phyloP scores from a whole-genome alignment of 23 red algal genomes.

The Gracilaria gracilis region DNA sequence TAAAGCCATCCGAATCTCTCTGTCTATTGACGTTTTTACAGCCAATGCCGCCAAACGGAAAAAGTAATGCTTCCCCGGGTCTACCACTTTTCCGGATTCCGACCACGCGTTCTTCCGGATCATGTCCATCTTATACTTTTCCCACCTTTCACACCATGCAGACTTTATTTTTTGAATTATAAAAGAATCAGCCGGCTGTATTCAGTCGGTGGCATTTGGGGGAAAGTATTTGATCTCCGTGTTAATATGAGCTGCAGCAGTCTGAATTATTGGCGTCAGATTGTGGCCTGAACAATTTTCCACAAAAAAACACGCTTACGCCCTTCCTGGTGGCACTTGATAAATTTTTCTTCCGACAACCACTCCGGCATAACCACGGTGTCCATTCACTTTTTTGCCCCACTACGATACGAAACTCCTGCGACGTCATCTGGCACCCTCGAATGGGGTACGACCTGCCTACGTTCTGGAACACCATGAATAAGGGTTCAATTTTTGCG shows the following conservation, averaged over 20 bases:
- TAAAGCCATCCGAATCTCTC: too few species aligned
- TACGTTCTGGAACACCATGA: slow-evolving; percentile 34
- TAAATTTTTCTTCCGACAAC: neutral
- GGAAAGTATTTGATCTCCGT: slow-evolving; percentile 8
- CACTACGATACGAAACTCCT: neutral
- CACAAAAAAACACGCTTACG: neutral
- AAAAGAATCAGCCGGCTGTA: slow-evolving; percentile 24
- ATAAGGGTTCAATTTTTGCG: slow-evolving; percentile 9
- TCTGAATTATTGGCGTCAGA: neutral
- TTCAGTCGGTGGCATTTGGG: slow-evolving; percentile 3
- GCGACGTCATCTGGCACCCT: slow-evolving; percentile 1
- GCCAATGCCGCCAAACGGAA: neutral
- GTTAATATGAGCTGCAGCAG: neutral
- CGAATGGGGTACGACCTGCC: slow-evolving; percentile 2
- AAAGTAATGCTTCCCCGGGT: slow-evolving; percentile 18
- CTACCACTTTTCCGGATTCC: neutral
- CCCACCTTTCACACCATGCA: slow-evolving; percentile 19
- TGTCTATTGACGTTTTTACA: neutral
- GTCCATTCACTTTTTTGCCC: slow-evolving; percentile 9
- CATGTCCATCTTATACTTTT: slow-evolving; percentile 33
- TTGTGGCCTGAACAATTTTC: slow-evolving; percentile 14
- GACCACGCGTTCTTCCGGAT: neutral
- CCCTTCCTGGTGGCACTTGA: neutral
- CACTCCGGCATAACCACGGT: slow-evolving; percentile 23
- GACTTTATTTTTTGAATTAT: slow-evolving; percentile 33